Evolutionary conservation across 352 stramenopile species (phyloP).

Genomic region (Thalassiosira delicatula): DNA sequence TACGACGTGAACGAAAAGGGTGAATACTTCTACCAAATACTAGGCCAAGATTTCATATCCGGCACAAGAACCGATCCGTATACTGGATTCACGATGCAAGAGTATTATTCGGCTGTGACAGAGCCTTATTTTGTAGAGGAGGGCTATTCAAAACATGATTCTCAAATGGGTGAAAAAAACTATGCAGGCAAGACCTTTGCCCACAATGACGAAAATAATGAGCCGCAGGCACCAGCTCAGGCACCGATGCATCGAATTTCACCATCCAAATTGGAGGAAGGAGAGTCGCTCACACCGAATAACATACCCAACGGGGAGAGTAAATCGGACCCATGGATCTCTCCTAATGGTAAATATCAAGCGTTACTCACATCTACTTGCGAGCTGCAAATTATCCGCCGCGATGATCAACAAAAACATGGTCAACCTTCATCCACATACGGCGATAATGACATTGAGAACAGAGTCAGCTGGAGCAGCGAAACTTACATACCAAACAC

Average conservation of each 20-base stretch:
- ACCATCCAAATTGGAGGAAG: constrained; percentile 42
- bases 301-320: too few relatives aligned
- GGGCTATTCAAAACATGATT: constrained; percentile 54
- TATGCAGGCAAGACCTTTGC: constrained; percentile 5
- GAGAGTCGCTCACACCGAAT: too few relatives aligned
- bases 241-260: constrained; percentile 21
- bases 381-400: too few relatives aligned
- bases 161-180: background rate
- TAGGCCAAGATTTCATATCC: constrained; percentile 75
- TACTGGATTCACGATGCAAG: constrained; percentile 51
- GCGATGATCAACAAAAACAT: too few relatives aligned
- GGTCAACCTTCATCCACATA: too few relatives aligned
- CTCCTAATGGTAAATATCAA: too few relatives aligned
- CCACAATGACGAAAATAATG: too few relatives aligned
- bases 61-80: constrained; percentile 45
- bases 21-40: constrained; percentile 61
- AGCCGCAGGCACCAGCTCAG: background rate
- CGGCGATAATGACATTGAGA: too few relatives aligned
- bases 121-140: constrained; percentile 72
- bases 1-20: constrained; percentile 22
- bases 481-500: too few relatives aligned
- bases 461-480: too few relatives aligned
- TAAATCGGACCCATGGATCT: too few relatives aligned
- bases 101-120: constrained; percentile 64
- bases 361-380: too few relatives aligned